Evolutionary conservation across 169 alveolate species (phyloP).

Genomic region (Cryptosporidium ryanae): DNA sequence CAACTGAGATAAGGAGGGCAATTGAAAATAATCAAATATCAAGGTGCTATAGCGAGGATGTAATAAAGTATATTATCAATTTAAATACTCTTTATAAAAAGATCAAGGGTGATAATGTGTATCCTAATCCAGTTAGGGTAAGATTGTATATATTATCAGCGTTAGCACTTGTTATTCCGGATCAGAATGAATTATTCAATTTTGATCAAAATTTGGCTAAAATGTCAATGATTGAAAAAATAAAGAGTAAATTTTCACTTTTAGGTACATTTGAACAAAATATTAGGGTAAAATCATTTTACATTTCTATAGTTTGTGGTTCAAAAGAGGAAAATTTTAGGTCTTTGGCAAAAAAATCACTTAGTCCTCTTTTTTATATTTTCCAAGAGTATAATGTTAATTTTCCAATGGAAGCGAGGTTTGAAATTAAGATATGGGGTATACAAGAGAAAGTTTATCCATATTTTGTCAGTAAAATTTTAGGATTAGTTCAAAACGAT

Average conservation of each 20-base stretch:
- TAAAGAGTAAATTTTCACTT: slow-evolving; percentile 36
- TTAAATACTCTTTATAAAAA: slow-evolving; percentile 62
- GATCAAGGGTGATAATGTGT: slow-evolving; percentile 81
- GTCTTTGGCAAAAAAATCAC: slow-evolving; percentile 38
- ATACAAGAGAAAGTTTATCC: slow-evolving; percentile 76
- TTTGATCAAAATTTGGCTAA: neutral
- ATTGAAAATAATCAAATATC: slow-evolving; percentile 33
- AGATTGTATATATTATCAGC: slow-evolving; percentile 82
- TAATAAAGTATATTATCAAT: slow-evolving; percentile 20
- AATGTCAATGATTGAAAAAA: slow-evolving; percentile 23
- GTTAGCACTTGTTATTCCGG: slow-evolving; percentile 54
- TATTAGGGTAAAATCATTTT: slow-evolving; percentile 59
- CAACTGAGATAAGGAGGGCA: slow-evolving; percentile 7
- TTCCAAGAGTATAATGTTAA: slow-evolving; percentile 83
- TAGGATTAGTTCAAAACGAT: slow-evolving; percentile 26
- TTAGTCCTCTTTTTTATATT: slow-evolving; percentile 82
- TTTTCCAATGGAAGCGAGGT: slow-evolving; percentile 85
- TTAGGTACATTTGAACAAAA: slow-evolving; percentile 28
- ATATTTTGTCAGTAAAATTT: slow-evolving; percentile 52
- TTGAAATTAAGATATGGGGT: slow-evolving; percentile 80
- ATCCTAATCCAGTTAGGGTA: slow-evolving; percentile 83
- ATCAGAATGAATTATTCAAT: neutral
- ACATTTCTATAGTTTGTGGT: slow-evolving; percentile 66
- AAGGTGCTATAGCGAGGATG: slow-evolving; percentile 64
- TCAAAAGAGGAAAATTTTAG: slow-evolving; percentile 70